These are phyloP conservation scores for Bolboschoenoplectus hybrid DNA, from an alignment of 202 grass and related monocot genomes.

Conservation along the genomic window DNA sequence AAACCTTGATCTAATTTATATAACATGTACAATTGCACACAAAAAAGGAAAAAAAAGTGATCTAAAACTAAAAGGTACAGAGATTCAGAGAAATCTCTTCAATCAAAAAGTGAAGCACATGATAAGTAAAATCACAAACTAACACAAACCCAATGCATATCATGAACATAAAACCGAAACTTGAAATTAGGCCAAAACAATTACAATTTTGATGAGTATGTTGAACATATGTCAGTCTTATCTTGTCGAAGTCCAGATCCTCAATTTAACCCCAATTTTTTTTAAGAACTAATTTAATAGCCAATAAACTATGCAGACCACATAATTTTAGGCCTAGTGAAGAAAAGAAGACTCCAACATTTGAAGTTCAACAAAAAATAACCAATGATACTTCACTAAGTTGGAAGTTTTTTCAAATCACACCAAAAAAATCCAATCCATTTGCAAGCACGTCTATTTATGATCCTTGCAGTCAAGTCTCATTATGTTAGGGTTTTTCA, in stretches of 20 bases:
- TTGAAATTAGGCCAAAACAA: too few relatives aligned
- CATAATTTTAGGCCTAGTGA: background rate
- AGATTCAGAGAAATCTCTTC: conserved; percentile 54
- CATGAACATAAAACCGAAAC: background rate
- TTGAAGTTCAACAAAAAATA: background rate
- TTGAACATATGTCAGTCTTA: too few relatives aligned
- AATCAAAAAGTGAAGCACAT: conserved; percentile 52
- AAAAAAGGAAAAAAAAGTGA: background rate
- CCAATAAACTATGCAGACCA: background rate
- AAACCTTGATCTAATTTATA: background rate
- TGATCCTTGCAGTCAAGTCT: background rate
- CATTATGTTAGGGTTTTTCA: background rate
- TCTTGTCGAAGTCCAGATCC: too few relatives aligned
- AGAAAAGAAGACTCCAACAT: background rate
- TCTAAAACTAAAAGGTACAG: background rate
- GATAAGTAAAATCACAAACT: conserved; percentile 44
- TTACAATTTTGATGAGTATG: too few relatives aligned
- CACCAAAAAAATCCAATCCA: background rate
- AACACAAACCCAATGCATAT: conserved; percentile 45
- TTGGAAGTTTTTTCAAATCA: background rate
- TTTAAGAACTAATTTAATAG: background rate
- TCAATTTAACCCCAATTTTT: too few relatives aligned
- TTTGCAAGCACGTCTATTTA: background rate
- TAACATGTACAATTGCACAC: background rate
- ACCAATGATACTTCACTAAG: background rate